Base-by-base conservation (phyloP, 352 stramenopile genomes). In the Aphanomyces stellatus region DNA sequence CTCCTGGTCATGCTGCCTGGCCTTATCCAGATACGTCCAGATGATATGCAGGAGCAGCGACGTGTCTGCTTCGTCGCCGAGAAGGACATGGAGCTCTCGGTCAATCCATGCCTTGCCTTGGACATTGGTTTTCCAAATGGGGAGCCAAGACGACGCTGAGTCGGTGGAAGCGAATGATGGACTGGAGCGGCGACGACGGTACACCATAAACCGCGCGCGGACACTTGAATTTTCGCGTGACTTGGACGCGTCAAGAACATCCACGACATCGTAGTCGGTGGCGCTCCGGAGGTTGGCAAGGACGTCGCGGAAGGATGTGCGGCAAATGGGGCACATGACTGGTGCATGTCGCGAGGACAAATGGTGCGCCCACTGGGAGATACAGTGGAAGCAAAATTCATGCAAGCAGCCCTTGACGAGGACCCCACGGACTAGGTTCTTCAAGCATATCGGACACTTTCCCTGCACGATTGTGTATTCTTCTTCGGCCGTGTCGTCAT, bases 101-200 rank as follows among this genome's bases (percentile, higher is more conserved):
- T 24, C 27, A 19, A 62, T 43, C 53, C 53, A 62, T n/a, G 31
- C 11, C 34, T 46, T 43, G 13, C 28, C 53, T 37, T 62, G 53
- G 53, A 46, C 53, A 31, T 62, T 62, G 10, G 31, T 62, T 37
- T 62, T 62, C 17, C 33, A 48, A n/a, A 62, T 48, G n/a, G 30
- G 25, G 43, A 2, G 17, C 53, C 53, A 62, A 13, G 22, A 10
- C 37, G 37, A n/a, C 13, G 37, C n/a, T n/a, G 19, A 4, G 6
- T 27, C 28, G 25, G 51, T 10, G 31, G 22, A 5, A 15, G 24
- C 22, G 28, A 31, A 2, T 10, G 49, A 57, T n/a, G 2, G 25
- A 37, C 10, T 24, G 13, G 6, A 11, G 19, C 22, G 46, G 19
- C 17, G 17, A 5, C 53, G 53, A 17, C 53, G 53, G 33, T 62